Evolutionary conservation across 2,329 filamentous ascomycete genomes (phyloP), one percentile per base, ranked within the genome.

Genomic region (Beauveria bassiana): DNA sequence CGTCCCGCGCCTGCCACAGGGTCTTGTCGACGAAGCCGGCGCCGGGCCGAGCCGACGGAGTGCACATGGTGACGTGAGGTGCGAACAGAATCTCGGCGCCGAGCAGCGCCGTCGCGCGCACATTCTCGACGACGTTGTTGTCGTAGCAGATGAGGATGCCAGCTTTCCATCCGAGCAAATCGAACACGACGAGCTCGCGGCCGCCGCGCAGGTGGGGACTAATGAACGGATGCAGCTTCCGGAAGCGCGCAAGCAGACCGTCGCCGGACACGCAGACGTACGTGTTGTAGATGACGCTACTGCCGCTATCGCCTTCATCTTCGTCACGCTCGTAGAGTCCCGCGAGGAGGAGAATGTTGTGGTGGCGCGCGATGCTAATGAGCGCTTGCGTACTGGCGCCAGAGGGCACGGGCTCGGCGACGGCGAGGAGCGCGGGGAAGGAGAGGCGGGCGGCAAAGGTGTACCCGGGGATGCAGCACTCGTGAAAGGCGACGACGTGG

Each of bases 131-230:
- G 34, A 66, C 59, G 31, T 66, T 66, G 57, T 66, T 67, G 54
- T 66, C 64, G 63, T 66, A 67, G 63, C 63, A 67, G 45, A 66
- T 67, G 9, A 66, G 50, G n/a, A 67, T 64, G 34, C 63, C 63
- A 6, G 63, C 63, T 28, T 61, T 63, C 63, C 64, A 65, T 1
- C 64, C 64, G 3, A 66, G 61, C 22, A 66, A 34, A 47, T 66
- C 59, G 24, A 66, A 66, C 2, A 65, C 63, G 31, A 65, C 62
- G 6, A 63, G 40, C 24, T 66, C 63, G 16, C 61, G 26, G 6
- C 64, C 64, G 1, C 62, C 34, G 14, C 59, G 53, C 3, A 66
- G 54, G 34, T 65, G 59, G 51, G 34, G 14, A 28, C 62, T 64
- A 31, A 66, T 65, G 57, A 67, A 66, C 3, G 65, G 62, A 24